Evolutionary conservation across 495 filamentous ascomycete genomes (phyloP), one percentile per base, ranked within the genome.

Genomic region (Aspergillus campestris): DNA sequence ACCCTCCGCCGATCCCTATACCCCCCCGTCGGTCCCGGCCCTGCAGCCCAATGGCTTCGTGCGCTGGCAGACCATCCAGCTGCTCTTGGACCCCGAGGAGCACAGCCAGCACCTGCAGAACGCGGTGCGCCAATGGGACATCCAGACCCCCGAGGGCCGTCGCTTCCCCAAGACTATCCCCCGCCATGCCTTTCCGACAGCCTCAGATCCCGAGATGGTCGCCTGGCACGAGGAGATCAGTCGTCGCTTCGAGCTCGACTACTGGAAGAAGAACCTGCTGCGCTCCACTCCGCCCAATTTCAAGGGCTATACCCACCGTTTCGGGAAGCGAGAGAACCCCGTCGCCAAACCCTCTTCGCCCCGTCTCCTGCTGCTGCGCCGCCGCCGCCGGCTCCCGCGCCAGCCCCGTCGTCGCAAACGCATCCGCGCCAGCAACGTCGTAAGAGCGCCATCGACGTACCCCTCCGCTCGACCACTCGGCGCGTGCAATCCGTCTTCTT

Each of bases 41-140:
- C 69, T 98, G 44, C 89, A 89, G 33, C 70, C 75, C 0, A 79
- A 77, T 50, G 92, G 92, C 18, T 98, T 95, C 59, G 82, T 91
- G 34, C 81, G 83, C 56, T 98, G 91, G 90, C 87, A 96, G 72
- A 86, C 86, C 2, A 89, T 98, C 11, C 89, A 97, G 65, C 67
- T 94, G 28, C 72, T 97, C 29, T 76, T 97, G 9, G 86, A 83
- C 42, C 92, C 94, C 2, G 82, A 88, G 49, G 86, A 91, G 55
- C 91, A 97, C 67, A 84, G 84, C 2, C 79, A 80, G 1, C 90
- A 87, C 51, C 59, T 98, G 7, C 89, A 90, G 54, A 82, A 79
- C 52, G 88, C 94, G 0, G 82, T 94, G 8, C 73, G 69, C 31
- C 70, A 84, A 34, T 95, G 87, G 73, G 76, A 78, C 40, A 77